phyloP scores from a whole-genome alignment of 2,329 filamentous ascomycete species.

The Leptographium lundbergii region DNA sequence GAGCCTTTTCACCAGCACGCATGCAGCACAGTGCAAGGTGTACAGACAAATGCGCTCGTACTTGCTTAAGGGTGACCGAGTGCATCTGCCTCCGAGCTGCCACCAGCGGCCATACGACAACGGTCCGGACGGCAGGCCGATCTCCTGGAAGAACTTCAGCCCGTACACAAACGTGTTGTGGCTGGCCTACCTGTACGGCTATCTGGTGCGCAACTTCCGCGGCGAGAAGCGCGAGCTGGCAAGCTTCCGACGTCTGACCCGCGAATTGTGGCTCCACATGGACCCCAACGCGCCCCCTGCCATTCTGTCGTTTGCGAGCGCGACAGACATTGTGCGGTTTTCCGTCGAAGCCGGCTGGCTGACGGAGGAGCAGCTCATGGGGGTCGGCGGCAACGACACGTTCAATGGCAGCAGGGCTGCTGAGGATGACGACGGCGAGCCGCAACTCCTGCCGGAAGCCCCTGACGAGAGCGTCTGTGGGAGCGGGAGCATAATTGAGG shows the following conservation, averaged over 20 bases:
- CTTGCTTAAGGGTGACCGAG: slow-evolving; percentile 36
- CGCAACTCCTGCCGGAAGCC: not conserved
- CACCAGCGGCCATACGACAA: slow-evolving; percentile 34
- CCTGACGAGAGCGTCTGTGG: not conserved
- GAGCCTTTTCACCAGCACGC: slow-evolving; percentile 45
- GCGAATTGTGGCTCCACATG: slow-evolving; percentile 41
- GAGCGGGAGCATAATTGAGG: slow-evolving; percentile 12
- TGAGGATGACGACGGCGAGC: not conserved
- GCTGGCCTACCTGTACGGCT: slow-evolving; percentile 49
- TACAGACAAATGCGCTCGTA: slow-evolving; percentile 52
- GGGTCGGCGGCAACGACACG: slow-evolving; percentile 5
- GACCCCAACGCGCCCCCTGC: slow-evolving; percentile 34
- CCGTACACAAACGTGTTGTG: slow-evolving; percentile 55
- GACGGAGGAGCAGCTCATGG: slow-evolving; percentile 36
- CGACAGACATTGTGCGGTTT: slow-evolving; percentile 43
- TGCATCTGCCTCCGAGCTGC: slow-evolving; percentile 32
- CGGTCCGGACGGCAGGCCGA: slow-evolving; percentile 30
- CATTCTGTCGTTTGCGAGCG: slow-evolving; percentile 39
- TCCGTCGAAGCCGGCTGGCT: slow-evolving; percentile 47
- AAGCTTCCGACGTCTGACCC: slow-evolving; percentile 33
- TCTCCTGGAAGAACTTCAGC: slow-evolving; percentile 41
- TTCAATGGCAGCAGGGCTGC: not conserved
- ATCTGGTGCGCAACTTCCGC: slow-evolving; percentile 33
- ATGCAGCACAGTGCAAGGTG: slow-evolving; percentile 46
- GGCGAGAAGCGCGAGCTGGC: slow-evolving; percentile 33